A percentile compares a stretch with the other conserved stretches of the same genome.
Evolutionary conservation across 1,284 basidiomycete species (phyloP).

Genomic region (Porogramme epimiltina): DNA sequence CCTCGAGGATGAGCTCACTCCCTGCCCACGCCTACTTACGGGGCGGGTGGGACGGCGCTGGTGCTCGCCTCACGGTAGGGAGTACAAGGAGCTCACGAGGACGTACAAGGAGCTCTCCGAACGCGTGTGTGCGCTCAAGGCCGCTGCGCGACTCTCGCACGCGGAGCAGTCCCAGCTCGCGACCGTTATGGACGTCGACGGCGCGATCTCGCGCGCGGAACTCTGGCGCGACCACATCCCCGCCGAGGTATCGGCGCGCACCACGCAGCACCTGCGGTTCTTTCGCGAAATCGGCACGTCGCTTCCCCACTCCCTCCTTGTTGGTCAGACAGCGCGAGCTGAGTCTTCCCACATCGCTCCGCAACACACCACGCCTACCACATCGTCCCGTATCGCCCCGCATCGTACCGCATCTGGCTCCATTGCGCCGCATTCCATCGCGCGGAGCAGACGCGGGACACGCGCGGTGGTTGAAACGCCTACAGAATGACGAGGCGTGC

Average conservation of each 20-base stretch:
- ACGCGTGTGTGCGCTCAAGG: background rate
- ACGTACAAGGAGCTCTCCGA: conserved; percentile 9
- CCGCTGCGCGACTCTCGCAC: background rate
- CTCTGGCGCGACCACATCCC: conserved; percentile 2
- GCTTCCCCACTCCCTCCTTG: too few species aligned
- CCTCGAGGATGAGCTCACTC: conserved; percentile 4
- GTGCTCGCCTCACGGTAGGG: conserved; percentile 4
- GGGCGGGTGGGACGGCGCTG: background rate
- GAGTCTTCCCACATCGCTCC: too few species aligned
- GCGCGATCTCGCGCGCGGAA: background rate
- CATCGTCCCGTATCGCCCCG: too few species aligned
- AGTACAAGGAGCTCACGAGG: conserved; percentile 10
- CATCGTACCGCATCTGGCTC: too few species aligned
- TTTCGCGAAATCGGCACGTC: background rate
- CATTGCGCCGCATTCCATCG: too few species aligned
- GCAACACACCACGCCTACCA: too few species aligned
- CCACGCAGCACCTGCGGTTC: conserved; percentile 5
- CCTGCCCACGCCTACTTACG: background rate
- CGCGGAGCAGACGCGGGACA: background rate
- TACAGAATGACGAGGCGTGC: background rate
- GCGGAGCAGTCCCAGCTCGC: background rate
- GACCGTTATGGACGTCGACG: background rate
- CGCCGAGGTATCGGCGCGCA: conserved; percentile 5
- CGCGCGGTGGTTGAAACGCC: background rate
- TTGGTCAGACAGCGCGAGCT: too few species aligned